These are phyloP conservation scores for Schoenoplectus tabernaemontani DNA, from an alignment of 202 grass and related monocot genomes.

Conservation along the genomic window DNA sequence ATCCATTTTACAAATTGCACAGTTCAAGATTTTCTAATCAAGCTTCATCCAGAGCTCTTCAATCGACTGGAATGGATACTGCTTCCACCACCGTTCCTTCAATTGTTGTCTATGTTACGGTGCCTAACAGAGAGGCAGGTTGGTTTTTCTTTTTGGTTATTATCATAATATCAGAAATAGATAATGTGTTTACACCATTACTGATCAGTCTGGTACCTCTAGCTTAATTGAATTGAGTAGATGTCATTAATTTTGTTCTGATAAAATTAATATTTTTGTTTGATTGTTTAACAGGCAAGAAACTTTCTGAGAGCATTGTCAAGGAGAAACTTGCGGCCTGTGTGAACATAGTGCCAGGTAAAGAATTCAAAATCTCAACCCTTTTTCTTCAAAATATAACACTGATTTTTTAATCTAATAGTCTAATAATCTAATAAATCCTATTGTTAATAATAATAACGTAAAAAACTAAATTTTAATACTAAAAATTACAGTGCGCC, in stretches of 20 bases:
- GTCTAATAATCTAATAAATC: no score
- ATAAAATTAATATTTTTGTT: conserved; percentile 5
- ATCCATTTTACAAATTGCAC: neutral
- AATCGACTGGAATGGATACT: conserved; percentile 48
- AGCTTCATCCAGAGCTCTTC: conserved; percentile 36
- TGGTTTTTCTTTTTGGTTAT: neutral
- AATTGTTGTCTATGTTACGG: conserved; percentile 94
- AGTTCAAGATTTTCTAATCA: conserved; percentile 7
- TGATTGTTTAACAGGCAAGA: conserved; percentile 39
- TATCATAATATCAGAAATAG: neutral
- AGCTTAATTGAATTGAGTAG: neutral
- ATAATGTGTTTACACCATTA: neutral
- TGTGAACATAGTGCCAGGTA: conserved; percentile 81
- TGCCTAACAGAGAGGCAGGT: conserved; percentile 91
- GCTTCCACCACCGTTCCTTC: conserved; percentile 52
- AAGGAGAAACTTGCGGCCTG: conserved; percentile 86
- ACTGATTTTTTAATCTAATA: no score
- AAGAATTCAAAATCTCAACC: neutral
- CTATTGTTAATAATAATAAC: no score
- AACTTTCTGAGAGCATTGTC: conserved; percentile 71
- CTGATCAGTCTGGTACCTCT: neutral
- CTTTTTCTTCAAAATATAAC: no score
- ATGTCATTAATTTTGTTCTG: conserved; percentile 8
- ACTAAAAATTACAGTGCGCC: no score
- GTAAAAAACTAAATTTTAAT: no score